Evolutionary conservation across 306 rosid genomes (phyloP).

Genomic region (Lathyrus tuberosus): DNA sequence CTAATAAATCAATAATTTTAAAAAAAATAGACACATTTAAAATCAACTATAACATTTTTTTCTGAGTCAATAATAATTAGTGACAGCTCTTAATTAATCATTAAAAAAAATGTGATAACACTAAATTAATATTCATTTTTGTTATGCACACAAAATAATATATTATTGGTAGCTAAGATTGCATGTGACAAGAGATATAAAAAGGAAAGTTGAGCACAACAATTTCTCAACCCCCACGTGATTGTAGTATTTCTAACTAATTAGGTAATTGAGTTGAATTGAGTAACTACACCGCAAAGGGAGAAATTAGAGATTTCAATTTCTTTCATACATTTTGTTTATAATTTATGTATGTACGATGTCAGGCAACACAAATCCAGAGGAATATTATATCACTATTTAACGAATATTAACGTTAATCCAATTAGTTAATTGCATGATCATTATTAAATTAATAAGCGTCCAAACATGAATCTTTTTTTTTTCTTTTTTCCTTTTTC

Average conservation of each 20-base stretch:
- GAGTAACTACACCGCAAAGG: background rate
- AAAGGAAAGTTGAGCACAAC: conserved; percentile 29
- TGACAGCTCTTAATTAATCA: no score
- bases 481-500: conserved; percentile 30
- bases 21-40: no score
- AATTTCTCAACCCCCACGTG: conserved; percentile 46
- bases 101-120: no score
- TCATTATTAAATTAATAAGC: conserved; percentile 30
- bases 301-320: background rate
- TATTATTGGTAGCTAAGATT: conserved; percentile 33
- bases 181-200: conserved; percentile 40
- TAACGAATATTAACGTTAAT: conserved; percentile 13
- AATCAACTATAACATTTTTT: no score
- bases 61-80: no score
- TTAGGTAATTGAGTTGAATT: conserved; percentile 7
- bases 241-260: conserved; percentile 27
- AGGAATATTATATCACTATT: conserved; percentile 34
- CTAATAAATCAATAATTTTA: no score
- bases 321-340: conserved; percentile 23
- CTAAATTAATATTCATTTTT: background rate
- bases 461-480: conserved; percentile 36
- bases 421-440: conserved; percentile 6
- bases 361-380: conserved; percentile 63
- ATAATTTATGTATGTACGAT: conserved; percentile 42
- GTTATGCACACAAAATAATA: conserved; percentile 8